phyloP scores from a whole-genome alignment of 768 basidiomycete genomes.

The Cystofilobasidium ferigula region DNA sequence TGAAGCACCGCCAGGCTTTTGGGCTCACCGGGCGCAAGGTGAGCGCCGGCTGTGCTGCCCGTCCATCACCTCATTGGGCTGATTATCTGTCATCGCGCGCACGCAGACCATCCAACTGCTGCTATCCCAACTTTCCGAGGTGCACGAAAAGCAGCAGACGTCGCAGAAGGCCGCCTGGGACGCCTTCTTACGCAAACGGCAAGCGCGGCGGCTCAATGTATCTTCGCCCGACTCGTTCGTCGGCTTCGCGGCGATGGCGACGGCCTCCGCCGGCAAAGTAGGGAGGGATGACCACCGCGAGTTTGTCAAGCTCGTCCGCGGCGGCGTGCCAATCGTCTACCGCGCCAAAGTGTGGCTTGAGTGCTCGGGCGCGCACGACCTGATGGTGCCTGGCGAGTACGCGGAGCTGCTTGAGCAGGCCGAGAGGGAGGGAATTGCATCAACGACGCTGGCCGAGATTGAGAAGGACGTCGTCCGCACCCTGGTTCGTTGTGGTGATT shows the following conservation, averaged over 20 bases:
- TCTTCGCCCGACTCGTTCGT: constrained; percentile 48
- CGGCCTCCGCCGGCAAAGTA: constrained; percentile 50
- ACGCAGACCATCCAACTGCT: constrained; percentile 58
- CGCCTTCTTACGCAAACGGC: constrained; percentile 57
- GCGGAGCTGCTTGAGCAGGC: constrained; percentile 57
- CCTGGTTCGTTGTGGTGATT: constrained; percentile 14
- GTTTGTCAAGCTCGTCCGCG: constrained; percentile 64
- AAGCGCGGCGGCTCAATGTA: constrained; percentile 29
- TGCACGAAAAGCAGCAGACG: constrained; percentile 69
- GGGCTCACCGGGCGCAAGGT: constrained; percentile 2
- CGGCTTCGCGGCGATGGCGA: constrained; percentile 78
- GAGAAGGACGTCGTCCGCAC: constrained; percentile 65
- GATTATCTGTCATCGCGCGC: too few species aligned
- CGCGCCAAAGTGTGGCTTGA: constrained; percentile 86
- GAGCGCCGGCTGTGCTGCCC: not conserved
- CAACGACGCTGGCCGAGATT: constrained; percentile 54
- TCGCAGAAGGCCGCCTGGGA: constrained; percentile 74
- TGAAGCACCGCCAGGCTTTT: not conserved
- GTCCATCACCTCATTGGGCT: not conserved
- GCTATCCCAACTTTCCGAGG: constrained; percentile 61
- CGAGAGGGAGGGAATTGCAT: constrained; percentile 32
- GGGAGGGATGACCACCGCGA: constrained; percentile 59
- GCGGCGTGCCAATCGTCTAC: constrained; percentile 63
- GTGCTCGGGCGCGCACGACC: constrained; percentile 83
- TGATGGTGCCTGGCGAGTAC: constrained; percentile 83